phyloP scores from a whole-genome alignment of 2,329 filamentous ascomycete genomes.

The Diaporthe sp. region DNA sequence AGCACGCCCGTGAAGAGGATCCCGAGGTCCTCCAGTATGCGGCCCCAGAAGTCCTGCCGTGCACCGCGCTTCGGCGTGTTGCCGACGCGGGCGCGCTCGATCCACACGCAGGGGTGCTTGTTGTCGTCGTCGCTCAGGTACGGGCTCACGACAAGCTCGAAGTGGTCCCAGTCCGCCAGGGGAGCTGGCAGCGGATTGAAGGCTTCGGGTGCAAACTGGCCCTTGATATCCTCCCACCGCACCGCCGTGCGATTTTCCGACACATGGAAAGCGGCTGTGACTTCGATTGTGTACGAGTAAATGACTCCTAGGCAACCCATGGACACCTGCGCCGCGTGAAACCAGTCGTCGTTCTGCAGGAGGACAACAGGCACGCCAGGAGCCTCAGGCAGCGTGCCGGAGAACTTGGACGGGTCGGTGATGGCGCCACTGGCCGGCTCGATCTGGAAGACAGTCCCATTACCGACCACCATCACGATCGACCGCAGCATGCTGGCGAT shows the following conservation, averaged over 20 bases:
- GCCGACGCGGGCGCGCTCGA: conserved; percentile 43
- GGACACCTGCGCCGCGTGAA: conserved; percentile 44
- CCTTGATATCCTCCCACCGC: conserved; percentile 44
- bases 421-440: conserved; percentile 43
- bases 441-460: conserved; percentile 46
- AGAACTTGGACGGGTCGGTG: conserved; percentile 43
- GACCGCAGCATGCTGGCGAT: conserved; percentile 43
- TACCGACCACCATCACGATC: conserved; percentile 45
- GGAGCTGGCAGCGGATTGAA: conserved; percentile 42
- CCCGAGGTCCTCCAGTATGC: conserved; percentile 43
- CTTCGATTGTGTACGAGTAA: conserved; percentile 46
- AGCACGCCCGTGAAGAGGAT: conserved; percentile 42
- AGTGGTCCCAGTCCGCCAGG: conserved; percentile 44
- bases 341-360: conserved; percentile 46
- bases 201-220: conserved; percentile 41
- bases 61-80: conserved; percentile 35
- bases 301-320: conserved; percentile 47
- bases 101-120: conserved; percentile 41
- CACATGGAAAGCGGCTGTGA: conserved; percentile 43
- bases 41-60: conserved; percentile 43
- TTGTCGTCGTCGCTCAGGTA: conserved; percentile 41
- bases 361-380: conserved; percentile 43
- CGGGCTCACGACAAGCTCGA: conserved; percentile 47
- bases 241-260: conserved; percentile 44
- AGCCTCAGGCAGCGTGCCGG: conserved; percentile 31